phyloP scores from a whole-genome alignment of 139 green algal genomes.

The Axilococcus clingmanii region DNA sequence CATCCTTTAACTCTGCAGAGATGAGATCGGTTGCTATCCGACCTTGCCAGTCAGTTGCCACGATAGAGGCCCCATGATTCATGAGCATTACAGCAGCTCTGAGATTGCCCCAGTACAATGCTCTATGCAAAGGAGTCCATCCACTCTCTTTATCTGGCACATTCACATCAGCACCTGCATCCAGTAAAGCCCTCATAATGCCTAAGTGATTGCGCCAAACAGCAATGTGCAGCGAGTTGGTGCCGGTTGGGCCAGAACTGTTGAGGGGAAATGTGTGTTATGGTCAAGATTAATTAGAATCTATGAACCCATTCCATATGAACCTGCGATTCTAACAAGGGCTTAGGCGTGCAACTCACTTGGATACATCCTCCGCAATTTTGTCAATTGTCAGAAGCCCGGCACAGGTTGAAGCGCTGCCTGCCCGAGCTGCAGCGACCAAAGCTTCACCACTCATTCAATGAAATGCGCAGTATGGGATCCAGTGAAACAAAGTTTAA shows the following conservation, averaged over 20 bases:
- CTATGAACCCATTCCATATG: too few relatives aligned
- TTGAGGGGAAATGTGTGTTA: too few relatives aligned
- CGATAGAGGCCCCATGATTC: slow-evolving; percentile 28
- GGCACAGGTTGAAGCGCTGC: too few relatives aligned
- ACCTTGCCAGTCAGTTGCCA: slow-evolving; percentile 29
- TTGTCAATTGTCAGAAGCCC: too few relatives aligned
- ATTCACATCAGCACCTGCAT: slow-evolving; percentile 30
- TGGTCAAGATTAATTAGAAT: too few relatives aligned
- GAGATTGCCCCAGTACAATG: slow-evolving; percentile 81
- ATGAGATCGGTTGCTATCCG: slow-evolving; percentile 61
- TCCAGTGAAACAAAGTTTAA: too few relatives aligned
- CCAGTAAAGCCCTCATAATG: slow-evolving; percentile 41
- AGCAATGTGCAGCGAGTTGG: slow-evolving; percentile 16
- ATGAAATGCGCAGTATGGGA: too few relatives aligned
- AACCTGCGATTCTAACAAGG: too few relatives aligned
- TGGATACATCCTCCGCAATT: too few relatives aligned
- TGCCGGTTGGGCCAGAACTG: slow-evolving; percentile 14
- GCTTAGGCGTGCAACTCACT: too few relatives aligned
- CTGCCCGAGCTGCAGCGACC: too few relatives aligned
- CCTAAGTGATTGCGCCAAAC: slow-evolving; percentile 48
- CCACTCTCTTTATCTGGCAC: slow-evolving; percentile 54
- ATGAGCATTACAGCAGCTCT: slow-evolving; percentile 55
- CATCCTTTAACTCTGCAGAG: slow-evolving; percentile 40
- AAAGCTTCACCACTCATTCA: too few relatives aligned
- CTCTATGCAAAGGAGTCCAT: slow-evolving; percentile 74